Evolutionary conservation across 352 stramenopile species (phyloP).

Genomic region (Globisporangium paddicum): DNA sequence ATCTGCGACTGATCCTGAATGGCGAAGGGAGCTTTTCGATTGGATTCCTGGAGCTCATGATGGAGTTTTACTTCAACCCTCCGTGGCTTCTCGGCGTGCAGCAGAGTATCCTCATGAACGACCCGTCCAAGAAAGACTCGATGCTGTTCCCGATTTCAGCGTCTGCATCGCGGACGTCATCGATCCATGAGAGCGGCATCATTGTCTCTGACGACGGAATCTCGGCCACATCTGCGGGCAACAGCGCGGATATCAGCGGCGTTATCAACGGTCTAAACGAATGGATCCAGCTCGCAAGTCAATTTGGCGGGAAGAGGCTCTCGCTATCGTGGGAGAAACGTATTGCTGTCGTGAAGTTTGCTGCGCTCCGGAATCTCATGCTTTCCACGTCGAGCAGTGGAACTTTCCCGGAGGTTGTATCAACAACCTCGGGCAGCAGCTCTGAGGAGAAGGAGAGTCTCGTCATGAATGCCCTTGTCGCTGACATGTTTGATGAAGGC

Average conservation of each 20-base stretch:
- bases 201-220: constrained; percentile 45
- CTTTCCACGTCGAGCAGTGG: constrained; percentile 1
- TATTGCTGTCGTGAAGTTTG: constrained; percentile 54
- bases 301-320: constrained; percentile 59
- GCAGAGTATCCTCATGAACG: constrained; percentile 84
- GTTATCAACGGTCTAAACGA: constrained; percentile 34
- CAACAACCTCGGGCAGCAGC: not conserved
- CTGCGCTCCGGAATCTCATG: constrained; percentile 56
- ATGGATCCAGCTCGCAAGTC: constrained; percentile 67
- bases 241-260: constrained; percentile 15
- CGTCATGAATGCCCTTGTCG: constrained; percentile 19
- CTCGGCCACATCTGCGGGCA: constrained; percentile 18
- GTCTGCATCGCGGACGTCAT: constrained; percentile 20
- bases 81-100: constrained; percentile 52
- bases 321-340: constrained; percentile 76
- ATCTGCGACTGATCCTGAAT: constrained; percentile 65
- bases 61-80: constrained; percentile 82
- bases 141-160: constrained; percentile 62
- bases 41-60: constrained; percentile 78
- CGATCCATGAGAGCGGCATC: constrained; percentile 44
- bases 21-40: constrained; percentile 64
- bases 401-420: not conserved
- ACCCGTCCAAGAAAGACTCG: constrained; percentile 70
- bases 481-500: constrained; percentile 55
- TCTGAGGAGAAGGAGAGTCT: not conserved